phyloP scores from a whole-genome alignment of 164 flowering plant genomes.

The Piper betle region DNA sequence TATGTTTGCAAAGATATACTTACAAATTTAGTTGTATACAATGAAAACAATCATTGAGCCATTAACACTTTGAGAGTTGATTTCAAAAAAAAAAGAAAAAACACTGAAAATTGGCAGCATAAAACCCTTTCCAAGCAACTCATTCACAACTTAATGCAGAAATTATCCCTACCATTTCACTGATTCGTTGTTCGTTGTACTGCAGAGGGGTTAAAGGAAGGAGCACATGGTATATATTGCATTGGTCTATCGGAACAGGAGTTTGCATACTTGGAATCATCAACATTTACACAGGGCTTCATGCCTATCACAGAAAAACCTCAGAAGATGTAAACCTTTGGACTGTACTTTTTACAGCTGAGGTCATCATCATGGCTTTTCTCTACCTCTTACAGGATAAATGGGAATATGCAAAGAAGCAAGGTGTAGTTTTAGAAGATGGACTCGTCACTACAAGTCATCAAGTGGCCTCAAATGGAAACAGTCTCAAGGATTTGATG shows the following conservation, averaged over 20 bases:
- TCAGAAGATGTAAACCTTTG: constrained; percentile 31
- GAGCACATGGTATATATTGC: constrained; percentile 52
- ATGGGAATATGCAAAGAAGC: constrained; percentile 46
- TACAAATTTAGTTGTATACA: no score
- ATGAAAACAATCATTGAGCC: no score
- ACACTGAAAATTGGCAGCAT: no score
- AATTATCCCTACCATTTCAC: background rate
- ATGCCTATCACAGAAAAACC: constrained; percentile 45
- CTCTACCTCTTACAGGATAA: constrained; percentile 66
- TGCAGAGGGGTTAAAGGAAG: constrained; percentile 54
- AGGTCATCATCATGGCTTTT: constrained; percentile 38
- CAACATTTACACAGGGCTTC: constrained; percentile 63
- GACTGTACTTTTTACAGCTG: constrained; percentile 47
- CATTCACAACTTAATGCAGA: background rate
- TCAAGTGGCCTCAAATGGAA: constrained; percentile 10
- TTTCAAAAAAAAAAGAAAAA: no score
- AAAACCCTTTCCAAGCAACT: no score
- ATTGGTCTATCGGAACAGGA: constrained; percentile 63
- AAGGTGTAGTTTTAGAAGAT: constrained; percentile 27
- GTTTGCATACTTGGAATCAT: constrained; percentile 46
- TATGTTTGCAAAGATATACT: no score
- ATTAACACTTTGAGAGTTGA: no score
- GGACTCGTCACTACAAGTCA: constrained; percentile 15
- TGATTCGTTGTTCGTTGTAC: background rate
- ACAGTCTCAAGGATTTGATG: constrained; percentile 16